These are phyloP conservation scores for Xerocomus potaroensis DNA, from an alignment of 768 basidiomycete genomes.

Conservation along the genomic window DNA sequence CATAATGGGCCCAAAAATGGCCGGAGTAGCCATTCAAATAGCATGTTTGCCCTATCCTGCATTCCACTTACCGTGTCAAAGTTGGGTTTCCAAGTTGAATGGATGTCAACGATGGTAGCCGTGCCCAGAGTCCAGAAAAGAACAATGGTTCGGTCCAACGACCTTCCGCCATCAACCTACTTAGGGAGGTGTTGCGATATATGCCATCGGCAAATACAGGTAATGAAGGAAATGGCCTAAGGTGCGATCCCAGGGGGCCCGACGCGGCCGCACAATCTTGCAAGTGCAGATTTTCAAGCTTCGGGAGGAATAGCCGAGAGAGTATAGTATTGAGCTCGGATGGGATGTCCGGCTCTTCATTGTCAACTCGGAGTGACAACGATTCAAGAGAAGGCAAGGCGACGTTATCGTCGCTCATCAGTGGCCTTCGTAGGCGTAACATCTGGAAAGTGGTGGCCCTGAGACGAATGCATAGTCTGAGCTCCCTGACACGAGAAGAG, in stretches of 20 bases:
- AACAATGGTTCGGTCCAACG: constrained; percentile 25
- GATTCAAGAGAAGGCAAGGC: constrained; percentile 43
- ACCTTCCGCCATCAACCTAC: constrained; percentile 19
- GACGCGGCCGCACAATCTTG: constrained; percentile 32
- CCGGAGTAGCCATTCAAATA: constrained; percentile 6
- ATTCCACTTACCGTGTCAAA: constrained; percentile 5
- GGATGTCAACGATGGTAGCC: constrained; percentile 12
- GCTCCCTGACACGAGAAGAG: constrained; percentile 47
- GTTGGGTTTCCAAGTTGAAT: constrained; percentile 9
- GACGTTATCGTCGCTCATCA: constrained; percentile 31
- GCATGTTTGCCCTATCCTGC: constrained; percentile 1
- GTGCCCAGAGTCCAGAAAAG: constrained; percentile 9
- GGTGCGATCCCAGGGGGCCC: not conserved
- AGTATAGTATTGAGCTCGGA: constrained; percentile 53
- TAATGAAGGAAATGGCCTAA: constrained; percentile 41
- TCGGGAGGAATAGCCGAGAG: constrained; percentile 46
- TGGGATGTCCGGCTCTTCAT: constrained; percentile 58
- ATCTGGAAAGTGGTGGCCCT: constrained; percentile 24
- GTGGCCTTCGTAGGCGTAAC: constrained; percentile 8
- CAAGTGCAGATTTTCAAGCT: constrained; percentile 45
- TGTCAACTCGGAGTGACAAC: constrained; percentile 49
- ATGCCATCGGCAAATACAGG: constrained; percentile 8
- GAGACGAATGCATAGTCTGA: constrained; percentile 52
- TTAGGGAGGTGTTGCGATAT: constrained; percentile 5
- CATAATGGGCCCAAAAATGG: constrained; percentile 1